Evolutionary conservation across 2,329 filamentous ascomycete species (phyloP), one percentile per base, ranked within the genome.

Genomic region (Neofusicoccum umdonicola): DNA sequence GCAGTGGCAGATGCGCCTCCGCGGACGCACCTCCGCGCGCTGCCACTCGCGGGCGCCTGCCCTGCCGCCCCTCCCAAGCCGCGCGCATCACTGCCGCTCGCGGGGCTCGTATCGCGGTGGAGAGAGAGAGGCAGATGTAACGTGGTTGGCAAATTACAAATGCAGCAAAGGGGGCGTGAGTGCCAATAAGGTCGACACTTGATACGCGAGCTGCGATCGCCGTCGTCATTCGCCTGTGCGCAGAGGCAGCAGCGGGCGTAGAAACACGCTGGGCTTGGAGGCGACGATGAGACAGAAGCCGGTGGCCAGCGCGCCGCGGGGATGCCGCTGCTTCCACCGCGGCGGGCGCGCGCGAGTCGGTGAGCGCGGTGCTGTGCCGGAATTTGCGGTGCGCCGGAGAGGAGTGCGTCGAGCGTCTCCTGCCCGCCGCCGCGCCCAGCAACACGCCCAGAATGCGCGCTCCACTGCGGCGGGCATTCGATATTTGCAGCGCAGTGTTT

Each of bases 91-190:
- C 31, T 63, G 61, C 61, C 61, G 35, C 41, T 37, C 27, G 47
- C 47, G 61, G 37, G 61, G 35, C 50, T 64, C 62, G 51, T 64
- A 50, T 64, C 52, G 51, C 42, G 41, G 56, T 34, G 56, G 41
- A 45, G 56, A 45, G 56, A 35, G 41, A 19, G 37, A n/a, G 22
- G 42, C 60, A 54, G 31, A 58, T 58, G 62, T 58, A 57, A 58
- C 62, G 62, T 44, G 42, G 62, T 37, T 39, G 58, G 51, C 44
- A 64, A 64, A 64, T 64, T 41, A 64, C 62, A 64, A 57, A 58
- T 58, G 51, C 31, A 42, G 39, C 45, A 48, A 41, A 51, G 45
- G 34, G 56, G 54, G 41, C 22, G 39, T 34, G 39, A 17, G 34
- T 42, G 39, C 54, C 27, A 58, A 58, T 58, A 58, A 42, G 39